Percentiles rank a stretch among this genome's conserved stretches.
phyloP scores from a whole-genome alignment of 768 basidiomycete genomes.

The Candolleomyces aberdarensis region DNA sequence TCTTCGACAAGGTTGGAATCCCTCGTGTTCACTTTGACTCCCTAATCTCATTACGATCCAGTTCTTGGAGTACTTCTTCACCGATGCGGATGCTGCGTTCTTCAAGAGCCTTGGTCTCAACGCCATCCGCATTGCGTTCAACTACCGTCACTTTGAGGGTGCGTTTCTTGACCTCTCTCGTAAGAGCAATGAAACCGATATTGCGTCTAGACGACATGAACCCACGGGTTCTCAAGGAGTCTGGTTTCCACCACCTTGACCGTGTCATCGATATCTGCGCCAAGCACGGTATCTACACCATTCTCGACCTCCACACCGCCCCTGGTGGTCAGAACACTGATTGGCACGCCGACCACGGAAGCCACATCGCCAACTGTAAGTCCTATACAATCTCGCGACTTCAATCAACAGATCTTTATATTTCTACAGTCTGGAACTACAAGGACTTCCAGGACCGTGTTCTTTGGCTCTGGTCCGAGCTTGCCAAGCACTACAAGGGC shows the following conservation, averaged over 20 bases:
- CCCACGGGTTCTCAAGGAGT: conserved; percentile 70
- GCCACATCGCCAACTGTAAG: conserved; percentile 61
- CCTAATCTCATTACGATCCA: conserved; percentile 18
- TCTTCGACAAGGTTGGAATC: conserved; percentile 70
- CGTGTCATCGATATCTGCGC: conserved; percentile 66
- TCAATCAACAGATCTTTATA: neutral
- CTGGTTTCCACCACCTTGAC: conserved; percentile 83
- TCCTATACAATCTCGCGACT: neutral
- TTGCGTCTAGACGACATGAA: conserved; percentile 59
- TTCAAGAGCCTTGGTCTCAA: conserved; percentile 78
- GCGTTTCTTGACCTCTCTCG: neutral
- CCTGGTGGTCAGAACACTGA: conserved; percentile 74
- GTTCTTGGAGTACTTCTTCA: conserved; percentile 84
- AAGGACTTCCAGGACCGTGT: conserved; percentile 82
- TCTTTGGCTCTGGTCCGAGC: conserved; percentile 73
- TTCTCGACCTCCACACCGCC: conserved; percentile 78
- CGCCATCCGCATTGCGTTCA: conserved; percentile 72
- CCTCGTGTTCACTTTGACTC: neutral
- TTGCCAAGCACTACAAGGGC: conserved; percentile 71
- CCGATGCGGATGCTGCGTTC: conserved; percentile 67
- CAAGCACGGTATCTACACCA: conserved; percentile 72
- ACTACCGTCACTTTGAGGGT: conserved; percentile 72
- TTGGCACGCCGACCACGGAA: conserved; percentile 78
- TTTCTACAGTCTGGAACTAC: conserved; percentile 65
- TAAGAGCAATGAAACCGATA: neutral